phyloP scores from a whole-genome alignment of 768 basidiomycete species.

The Trametopsis cervina region DNA sequence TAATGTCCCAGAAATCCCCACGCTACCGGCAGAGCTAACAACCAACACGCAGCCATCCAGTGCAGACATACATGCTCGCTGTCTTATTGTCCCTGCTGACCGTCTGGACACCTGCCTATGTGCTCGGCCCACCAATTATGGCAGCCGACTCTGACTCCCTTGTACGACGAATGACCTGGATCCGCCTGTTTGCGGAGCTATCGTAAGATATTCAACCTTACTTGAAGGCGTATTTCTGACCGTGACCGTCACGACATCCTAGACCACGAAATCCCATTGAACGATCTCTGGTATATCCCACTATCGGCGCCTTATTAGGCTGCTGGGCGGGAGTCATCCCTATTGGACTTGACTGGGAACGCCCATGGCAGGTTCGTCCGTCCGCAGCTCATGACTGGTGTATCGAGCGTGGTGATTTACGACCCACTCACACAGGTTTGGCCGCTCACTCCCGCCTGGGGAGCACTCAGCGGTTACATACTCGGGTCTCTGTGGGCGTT shows the following conservation, averaged over 20 bases:
- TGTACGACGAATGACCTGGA: constrained; percentile 60
- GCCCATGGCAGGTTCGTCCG: constrained; percentile 85
- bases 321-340: constrained; percentile 79
- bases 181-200: constrained; percentile 74
- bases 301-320: constrained; percentile 63
- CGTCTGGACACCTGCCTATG: constrained; percentile 62
- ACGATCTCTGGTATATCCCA: constrained; percentile 73
- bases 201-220: constrained; percentile 50
- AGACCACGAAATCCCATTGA: constrained; percentile 65
- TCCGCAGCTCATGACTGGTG: not conserved
- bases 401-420: no score
- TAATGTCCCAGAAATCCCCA: no score
- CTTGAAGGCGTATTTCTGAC: no score
- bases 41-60: constrained; percentile 33
- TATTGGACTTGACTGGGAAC: constrained; percentile 92
- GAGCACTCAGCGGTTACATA: constrained; percentile 64
- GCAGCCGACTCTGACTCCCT: constrained; percentile 33
- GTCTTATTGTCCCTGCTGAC: constrained; percentile 61
- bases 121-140: constrained; percentile 53
- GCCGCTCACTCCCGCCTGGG: constrained; percentile 74
- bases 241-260: not conserved
- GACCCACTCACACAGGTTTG: no score
- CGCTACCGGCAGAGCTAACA: no score
- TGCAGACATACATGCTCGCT: constrained; percentile 63
- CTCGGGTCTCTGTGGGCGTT: constrained; percentile 51